phyloP scores from a whole-genome alignment of 768 basidiomycete species.

The Mycena polygramma region DNA sequence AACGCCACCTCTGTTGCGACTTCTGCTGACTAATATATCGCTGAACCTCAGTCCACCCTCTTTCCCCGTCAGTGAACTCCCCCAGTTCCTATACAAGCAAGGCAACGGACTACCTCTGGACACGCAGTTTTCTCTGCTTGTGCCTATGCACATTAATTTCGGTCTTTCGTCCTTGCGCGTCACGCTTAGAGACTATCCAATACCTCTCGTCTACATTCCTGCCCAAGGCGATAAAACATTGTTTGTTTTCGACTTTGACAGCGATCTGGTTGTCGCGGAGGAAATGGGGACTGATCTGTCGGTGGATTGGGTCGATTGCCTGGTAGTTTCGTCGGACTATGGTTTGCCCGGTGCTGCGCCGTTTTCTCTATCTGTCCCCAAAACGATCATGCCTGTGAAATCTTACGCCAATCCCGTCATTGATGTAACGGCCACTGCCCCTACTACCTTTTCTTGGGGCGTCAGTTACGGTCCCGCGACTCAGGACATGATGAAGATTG shows the following conservation, averaged over 20 bases:
- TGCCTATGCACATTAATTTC: constrained; percentile 86
- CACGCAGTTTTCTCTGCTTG: constrained; percentile 81
- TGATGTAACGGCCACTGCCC: constrained; percentile 70
- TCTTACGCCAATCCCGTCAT: constrained; percentile 86
- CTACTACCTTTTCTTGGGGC: constrained; percentile 89
- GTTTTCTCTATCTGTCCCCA: constrained; percentile 78
- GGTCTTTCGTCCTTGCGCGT: constrained; percentile 70
- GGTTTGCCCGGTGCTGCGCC: constrained; percentile 64
- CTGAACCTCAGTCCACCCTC: constrained; percentile 71
- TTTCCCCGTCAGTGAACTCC: constrained; percentile 66
- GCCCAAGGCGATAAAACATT: constrained; percentile 52
- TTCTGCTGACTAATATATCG: constrained; percentile 69
- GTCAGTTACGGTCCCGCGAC: constrained; percentile 89
- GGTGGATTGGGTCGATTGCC: constrained; percentile 79
- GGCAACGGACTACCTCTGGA: constrained; percentile 78
- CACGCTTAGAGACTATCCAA: constrained; percentile 87
- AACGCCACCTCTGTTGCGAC: constrained; percentile 78
- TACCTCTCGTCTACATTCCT: constrained; percentile 86
- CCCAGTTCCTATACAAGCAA: constrained; percentile 74
- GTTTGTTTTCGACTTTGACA: constrained; percentile 73
- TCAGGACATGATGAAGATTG: constrained; percentile 85
- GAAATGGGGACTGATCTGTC: constrained; percentile 81
- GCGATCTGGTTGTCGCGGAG: constrained; percentile 88
- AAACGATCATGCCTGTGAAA: constrained; percentile 96
- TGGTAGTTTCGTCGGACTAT: constrained; percentile 69